Base-by-base conservation (phyloP, 768 basidiomycete genomes). In the Boletus pseudo-olivaceus region DNA sequence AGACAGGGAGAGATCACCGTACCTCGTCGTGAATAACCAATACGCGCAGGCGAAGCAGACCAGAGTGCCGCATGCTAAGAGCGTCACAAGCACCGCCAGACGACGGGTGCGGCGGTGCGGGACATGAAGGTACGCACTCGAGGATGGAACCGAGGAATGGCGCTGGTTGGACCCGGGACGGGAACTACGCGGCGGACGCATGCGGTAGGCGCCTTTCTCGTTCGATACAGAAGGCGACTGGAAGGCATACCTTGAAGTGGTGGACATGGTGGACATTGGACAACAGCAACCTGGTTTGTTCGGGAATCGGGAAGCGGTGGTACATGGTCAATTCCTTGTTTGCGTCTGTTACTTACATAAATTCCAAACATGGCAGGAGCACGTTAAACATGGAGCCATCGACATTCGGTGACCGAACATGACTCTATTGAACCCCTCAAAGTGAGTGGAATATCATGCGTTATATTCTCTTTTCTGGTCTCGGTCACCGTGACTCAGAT, bases 11-110 rank as follows among this genome's bases (percentile, higher is more conserved):
- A 17, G 57, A 56, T 62, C 56, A 53, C 67, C 76, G 74, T 79
- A 86, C 83, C 83, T 85, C 65, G 79, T 81, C 46, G 76, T 75
- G 62, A 80, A 83, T 40, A 88, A 73, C 73, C 85, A 85, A 56
- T 85, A 87, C 2, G 86, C 85, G 3, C 74, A 67, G 38, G 72
- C 76, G 60, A 88, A 87, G 62, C 78, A 85, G 35, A 73, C 63
- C 40, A 85, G 51, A 56, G 77, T 78, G 8, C 76, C 77, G 29
- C 79, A 68, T 42, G 74, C 67, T 43, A 87, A 75, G 39, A 83
- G 53, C 5, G 73, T 61, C 17, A 86, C 53, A 17, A 83, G 63
- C 35, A 77, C 62, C 17, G 79, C 73, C 59, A 81, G 61, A 11
- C 62, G 72, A 46, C 65, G 70, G 53, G 73, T 69, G 38, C 52